Conservation (phyloP, 2,329 filamentous ascomycete genomes). For the Ceratocystis smalleyi region DNA sequence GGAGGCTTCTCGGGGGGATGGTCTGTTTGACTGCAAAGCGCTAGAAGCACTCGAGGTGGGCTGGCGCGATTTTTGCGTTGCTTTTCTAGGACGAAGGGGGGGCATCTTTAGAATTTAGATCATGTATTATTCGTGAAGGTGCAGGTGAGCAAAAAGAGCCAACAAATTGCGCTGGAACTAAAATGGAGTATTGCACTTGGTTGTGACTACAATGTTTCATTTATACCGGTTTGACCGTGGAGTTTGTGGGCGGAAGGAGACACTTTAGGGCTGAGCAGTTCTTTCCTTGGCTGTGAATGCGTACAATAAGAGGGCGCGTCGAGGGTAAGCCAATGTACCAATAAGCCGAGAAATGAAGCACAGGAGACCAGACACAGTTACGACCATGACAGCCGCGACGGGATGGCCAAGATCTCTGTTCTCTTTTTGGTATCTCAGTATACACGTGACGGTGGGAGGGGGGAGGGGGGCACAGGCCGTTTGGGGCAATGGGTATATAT, state of each 20-base stretch:
- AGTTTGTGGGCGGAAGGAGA: slow-evolving; percentile 4
- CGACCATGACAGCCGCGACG: not conserved
- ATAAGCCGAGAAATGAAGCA: not conserved
- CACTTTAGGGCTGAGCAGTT: not conserved
- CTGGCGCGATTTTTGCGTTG: not conserved
- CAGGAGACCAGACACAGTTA: not conserved
- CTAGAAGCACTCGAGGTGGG: not conserved
- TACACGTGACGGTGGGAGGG: too few species aligned
- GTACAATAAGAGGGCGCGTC: not conserved
- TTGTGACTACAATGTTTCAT: not conserved
- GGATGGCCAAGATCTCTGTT: not conserved
- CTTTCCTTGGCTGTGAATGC: not conserved
- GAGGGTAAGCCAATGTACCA: not conserved
- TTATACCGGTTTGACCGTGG: too few species aligned
- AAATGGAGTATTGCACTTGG: too few species aligned
- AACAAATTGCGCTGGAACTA: not conserved
- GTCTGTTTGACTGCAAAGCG: not conserved
- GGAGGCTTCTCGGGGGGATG: not conserved
- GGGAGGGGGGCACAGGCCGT: too few species aligned
- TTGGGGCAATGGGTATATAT: not conserved
- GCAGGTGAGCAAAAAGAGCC: not conserved
- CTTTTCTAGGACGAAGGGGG: not conserved
- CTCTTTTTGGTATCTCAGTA: not conserved
- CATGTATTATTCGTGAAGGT: not conserved
- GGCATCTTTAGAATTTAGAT: not conserved